A percentile compares a stretch with the other conserved stretches of the same genome.
Conservation (phyloP, 192 early-diverging fungal species). For the Backusella tuberculispora region DNA sequence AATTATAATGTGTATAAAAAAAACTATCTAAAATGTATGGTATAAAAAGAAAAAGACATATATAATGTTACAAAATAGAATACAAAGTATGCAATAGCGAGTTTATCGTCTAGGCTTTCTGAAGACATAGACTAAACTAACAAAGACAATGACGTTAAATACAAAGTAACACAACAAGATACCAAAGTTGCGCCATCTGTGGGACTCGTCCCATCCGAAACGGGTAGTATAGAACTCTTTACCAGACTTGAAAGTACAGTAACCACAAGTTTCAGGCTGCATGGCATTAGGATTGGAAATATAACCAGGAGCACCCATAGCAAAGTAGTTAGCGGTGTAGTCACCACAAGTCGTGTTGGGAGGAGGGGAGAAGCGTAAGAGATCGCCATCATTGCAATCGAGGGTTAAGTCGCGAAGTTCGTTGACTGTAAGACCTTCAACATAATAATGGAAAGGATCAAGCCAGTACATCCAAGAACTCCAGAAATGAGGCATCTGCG, state of each 20-base stretch:
- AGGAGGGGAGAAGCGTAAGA: slow-evolving; percentile 58
- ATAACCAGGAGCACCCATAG: slow-evolving; percentile 58
- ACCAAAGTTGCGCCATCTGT: slow-evolving; percentile 76
- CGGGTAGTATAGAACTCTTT: slow-evolving; percentile 55
- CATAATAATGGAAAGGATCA: slow-evolving; percentile 69
- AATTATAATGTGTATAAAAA: slow-evolving; percentile 7
- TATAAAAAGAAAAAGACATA: slow-evolving; percentile 1
- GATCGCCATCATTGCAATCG: slow-evolving; percentile 52
- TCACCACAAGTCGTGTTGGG: slow-evolving; percentile 61
- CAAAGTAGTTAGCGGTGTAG: slow-evolving; percentile 60
- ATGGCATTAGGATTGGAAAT: slow-evolving; percentile 56
- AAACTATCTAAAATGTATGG: slow-evolving; percentile 2
- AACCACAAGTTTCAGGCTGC: slow-evolving; percentile 52
- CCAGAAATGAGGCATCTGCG: slow-evolving; percentile 70
- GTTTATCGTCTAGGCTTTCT: slow-evolving; percentile 37
- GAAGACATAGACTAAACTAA: slow-evolving; percentile 44
- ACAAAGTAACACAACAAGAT: slow-evolving; percentile 62
- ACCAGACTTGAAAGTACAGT: slow-evolving; percentile 61
- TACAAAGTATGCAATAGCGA: neutral
- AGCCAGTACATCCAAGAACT: slow-evolving; percentile 68
- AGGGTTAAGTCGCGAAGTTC: slow-evolving; percentile 58
- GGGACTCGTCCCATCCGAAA: slow-evolving; percentile 54
- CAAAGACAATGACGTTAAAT: slow-evolving; percentile 60
- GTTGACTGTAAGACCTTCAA: slow-evolving; percentile 65
- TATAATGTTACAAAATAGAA: slow-evolving; percentile 8